Evolutionary conservation across 352 stramenopile genomes (phyloP).

Genomic region (Phytophthora fragariaefolia): DNA sequence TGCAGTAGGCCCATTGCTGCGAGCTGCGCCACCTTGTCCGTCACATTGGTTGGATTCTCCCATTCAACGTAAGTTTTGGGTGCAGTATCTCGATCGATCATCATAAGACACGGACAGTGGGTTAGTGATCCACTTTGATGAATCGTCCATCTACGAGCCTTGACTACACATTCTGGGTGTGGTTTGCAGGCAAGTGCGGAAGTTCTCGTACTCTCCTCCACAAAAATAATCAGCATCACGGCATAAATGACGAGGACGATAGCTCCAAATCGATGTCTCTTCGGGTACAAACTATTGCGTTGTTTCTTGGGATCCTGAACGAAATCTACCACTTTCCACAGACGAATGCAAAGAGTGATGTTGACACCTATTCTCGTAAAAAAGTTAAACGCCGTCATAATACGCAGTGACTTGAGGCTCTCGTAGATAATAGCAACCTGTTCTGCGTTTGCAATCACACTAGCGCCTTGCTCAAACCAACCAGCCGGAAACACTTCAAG

Average conservation of each 20-base stretch:
- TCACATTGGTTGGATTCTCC: slow-evolving; percentile 29
- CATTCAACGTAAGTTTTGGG: slow-evolving; percentile 32
- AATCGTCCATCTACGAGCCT: slow-evolving; percentile 34
- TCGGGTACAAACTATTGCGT: slow-evolving; percentile 19
- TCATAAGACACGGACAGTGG: slow-evolving; percentile 46
- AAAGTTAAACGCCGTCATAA: slow-evolving; percentile 32
- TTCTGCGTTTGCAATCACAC: slow-evolving; percentile 17
- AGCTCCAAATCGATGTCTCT: slow-evolving; percentile 4
- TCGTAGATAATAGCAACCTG: slow-evolving; percentile 27
- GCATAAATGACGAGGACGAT: slow-evolving; percentile 17
- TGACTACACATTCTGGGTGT: slow-evolving; percentile 30
- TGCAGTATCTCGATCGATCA: slow-evolving; percentile 34
- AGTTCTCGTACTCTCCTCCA: slow-evolving; percentile 16
- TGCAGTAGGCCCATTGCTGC: slow-evolving; percentile 25
- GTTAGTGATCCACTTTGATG: slow-evolving; percentile 4
- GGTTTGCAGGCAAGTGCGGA: slow-evolving; percentile 10
- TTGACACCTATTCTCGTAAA: slow-evolving; percentile 41
- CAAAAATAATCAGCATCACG: slow-evolving; percentile 11
- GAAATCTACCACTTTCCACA: slow-evolving; percentile 9
- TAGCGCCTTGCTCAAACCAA: slow-evolving; percentile 26
- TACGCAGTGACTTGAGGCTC: slow-evolving; percentile 37
- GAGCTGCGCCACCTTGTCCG: slow-evolving; percentile 31
- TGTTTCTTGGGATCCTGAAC: neutral
- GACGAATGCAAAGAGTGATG: slow-evolving; percentile 29
- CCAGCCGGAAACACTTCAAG: slow-evolving; percentile 14